Percentiles rank a stretch among this genome's conserved stretches.
Evolutionary conservation across 768 basidiomycete genomes (phyloP).

Genomic region (Macrocybe gigantea): DNA sequence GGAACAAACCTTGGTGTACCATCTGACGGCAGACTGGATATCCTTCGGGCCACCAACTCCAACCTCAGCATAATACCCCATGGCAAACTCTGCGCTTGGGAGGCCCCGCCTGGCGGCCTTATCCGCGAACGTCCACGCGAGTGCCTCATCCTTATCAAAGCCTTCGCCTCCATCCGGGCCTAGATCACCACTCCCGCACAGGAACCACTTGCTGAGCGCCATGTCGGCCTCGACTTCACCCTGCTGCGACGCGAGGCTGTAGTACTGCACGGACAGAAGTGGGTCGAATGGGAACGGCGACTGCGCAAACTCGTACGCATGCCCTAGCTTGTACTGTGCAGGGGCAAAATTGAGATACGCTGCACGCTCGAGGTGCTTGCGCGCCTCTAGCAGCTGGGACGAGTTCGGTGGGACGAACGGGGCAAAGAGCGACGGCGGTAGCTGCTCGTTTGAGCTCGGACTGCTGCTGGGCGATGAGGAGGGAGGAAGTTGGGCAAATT

Average conservation of each 20-base stretch:
- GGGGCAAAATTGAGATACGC: slow-evolving; percentile 83
- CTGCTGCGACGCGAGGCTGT: slow-evolving; percentile 74
- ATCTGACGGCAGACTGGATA: slow-evolving; percentile 57
- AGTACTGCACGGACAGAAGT: slow-evolving; percentile 86
- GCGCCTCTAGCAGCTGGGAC: slow-evolving; percentile 52
- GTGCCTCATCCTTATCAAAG: slow-evolving; percentile 82
- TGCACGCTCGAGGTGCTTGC: slow-evolving; percentile 73
- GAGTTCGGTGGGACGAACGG: slow-evolving; percentile 50
- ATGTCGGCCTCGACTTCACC: slow-evolving; percentile 93
- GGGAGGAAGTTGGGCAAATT: slow-evolving; percentile 67
- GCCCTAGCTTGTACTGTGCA: slow-evolving; percentile 90
- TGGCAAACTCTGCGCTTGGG: slow-evolving; percentile 85
- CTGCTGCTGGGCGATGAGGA: slow-evolving; percentile 11
- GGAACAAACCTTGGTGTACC: slow-evolving; percentile 57
- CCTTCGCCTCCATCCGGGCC: slow-evolving; percentile 26
- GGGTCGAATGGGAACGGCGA: slow-evolving; percentile 86
- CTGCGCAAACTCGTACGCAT: slow-evolving; percentile 86
- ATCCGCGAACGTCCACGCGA: slow-evolving; percentile 87
- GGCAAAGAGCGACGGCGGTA: slow-evolving; percentile 40
- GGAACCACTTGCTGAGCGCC: slow-evolving; percentile 96
- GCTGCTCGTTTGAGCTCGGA: background rate
- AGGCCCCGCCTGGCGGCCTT: slow-evolving; percentile 76
- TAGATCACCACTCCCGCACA: slow-evolving; percentile 63
- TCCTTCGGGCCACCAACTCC: slow-evolving; percentile 76
- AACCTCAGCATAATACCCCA: slow-evolving; percentile 94